Conservation (phyloP, 768 basidiomycete species). For the Lenzites betulinus region DNA sequence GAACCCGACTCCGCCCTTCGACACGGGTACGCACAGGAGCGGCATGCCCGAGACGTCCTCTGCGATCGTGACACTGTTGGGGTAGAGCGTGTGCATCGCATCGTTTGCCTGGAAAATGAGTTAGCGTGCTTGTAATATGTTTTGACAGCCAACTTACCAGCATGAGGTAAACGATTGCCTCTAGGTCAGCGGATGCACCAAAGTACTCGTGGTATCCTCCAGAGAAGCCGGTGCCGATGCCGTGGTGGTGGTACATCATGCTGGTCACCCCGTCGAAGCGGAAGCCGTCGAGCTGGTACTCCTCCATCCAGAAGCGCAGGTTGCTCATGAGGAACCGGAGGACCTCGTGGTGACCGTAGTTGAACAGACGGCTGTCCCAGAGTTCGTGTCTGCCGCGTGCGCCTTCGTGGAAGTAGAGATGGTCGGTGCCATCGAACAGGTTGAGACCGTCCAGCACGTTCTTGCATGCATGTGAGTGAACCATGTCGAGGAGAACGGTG, state of each 20-base stretch:
- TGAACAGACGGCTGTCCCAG: slow-evolving; percentile 98
- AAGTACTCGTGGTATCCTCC: slow-evolving; percentile 99
- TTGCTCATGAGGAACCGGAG: slow-evolving; percentile 94
- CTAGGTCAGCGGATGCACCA: slow-evolving; percentile 78
- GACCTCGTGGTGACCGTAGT: slow-evolving; percentile 94
- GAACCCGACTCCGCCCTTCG: slow-evolving; percentile 90
- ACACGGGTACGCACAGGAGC: slow-evolving; percentile 77
- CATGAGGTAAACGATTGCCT: slow-evolving; percentile 96
- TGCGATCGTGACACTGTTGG: slow-evolving; percentile 85
- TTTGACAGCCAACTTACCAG: slow-evolving; percentile 57
- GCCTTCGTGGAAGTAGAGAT: slow-evolving; percentile 96
- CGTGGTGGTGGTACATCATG: slow-evolving; percentile 99
- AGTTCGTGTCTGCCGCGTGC: slow-evolving; percentile 89
- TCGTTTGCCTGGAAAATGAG: slow-evolving; percentile 76
- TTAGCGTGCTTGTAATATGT: not conserved
- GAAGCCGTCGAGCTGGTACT: slow-evolving; percentile 96
- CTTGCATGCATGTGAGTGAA: slow-evolving; percentile 98
- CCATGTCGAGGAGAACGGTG: slow-evolving; percentile 92
- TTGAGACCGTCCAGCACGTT: slow-evolving; percentile 96
- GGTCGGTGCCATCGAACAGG: slow-evolving; percentile 95
- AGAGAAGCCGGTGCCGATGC: slow-evolving; percentile 96
- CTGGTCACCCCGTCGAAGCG: slow-evolving; percentile 98
- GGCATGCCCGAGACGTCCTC: slow-evolving; percentile 99
- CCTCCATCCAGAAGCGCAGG: slow-evolving; percentile 92
- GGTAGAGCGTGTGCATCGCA: slow-evolving; percentile 80